These are phyloP conservation scores for Geotrichum aggregatum DNA, from an alignment of 1,139 yeast genomes.

Conservation along the genomic window DNA sequence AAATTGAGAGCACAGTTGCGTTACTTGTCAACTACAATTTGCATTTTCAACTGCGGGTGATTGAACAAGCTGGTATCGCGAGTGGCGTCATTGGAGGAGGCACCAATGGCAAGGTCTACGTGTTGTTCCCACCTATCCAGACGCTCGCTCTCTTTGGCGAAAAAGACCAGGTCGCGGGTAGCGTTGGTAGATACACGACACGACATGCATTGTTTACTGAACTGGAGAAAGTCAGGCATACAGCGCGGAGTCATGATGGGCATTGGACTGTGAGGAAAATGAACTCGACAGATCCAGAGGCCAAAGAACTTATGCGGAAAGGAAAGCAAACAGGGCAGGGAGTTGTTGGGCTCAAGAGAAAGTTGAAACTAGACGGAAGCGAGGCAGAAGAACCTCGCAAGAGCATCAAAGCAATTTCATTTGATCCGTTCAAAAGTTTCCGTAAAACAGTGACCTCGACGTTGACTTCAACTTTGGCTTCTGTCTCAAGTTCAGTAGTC, in stretches of 20 bases:
- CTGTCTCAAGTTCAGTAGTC: too few relatives aligned
- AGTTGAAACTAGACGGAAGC: background rate
- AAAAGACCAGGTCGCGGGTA: constrained; percentile 26
- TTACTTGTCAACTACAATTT: constrained; percentile 16
- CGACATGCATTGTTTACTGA: constrained; percentile 32
- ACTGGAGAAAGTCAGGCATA: constrained; percentile 15
- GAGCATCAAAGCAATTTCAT: background rate
- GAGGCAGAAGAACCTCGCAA: background rate
- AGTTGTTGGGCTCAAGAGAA: too few relatives aligned
- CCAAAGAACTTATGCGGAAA: background rate
- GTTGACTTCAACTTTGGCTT: background rate
- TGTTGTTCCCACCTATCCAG: constrained; percentile 38
- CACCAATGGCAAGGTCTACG: constrained; percentile 25
- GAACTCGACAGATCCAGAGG: constrained; percentile 16
- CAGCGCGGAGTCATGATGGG: constrained; percentile 17
- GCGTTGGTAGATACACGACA: constrained; percentile 33
- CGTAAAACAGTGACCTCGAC: background rate
- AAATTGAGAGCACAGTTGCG: constrained; percentile 2
- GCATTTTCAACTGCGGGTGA: constrained; percentile 6
- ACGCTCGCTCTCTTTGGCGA: constrained; percentile 31
- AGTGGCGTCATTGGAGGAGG: constrained; percentile 4
- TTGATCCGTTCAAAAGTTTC: constrained; percentile 3
- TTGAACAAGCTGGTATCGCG: background rate
- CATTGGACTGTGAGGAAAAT: constrained; percentile 15
- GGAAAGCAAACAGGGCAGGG: background rate